Evolutionary conservation across 2,329 filamentous ascomycete genomes (phyloP).

Genomic region (Colletotrichum sp.): DNA sequence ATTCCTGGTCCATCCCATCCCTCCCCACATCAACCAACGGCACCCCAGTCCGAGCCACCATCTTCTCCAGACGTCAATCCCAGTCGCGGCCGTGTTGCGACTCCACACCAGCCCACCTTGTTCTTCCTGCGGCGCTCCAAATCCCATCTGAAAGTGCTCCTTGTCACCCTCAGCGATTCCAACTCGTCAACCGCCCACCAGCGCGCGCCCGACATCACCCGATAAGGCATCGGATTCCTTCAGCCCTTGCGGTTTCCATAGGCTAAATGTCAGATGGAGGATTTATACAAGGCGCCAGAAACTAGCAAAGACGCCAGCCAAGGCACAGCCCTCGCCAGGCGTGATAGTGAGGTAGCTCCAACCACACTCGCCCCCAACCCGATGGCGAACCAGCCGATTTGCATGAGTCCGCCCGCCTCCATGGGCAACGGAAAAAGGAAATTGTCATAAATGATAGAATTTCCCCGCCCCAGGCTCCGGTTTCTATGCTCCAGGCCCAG

Average conservation of each 20-base stretch:
- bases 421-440: background rate
- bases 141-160: background rate
- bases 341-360: background rate
- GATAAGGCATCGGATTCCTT: constrained; percentile 5
- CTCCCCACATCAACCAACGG: background rate
- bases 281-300: background rate
- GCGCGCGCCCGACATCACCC: constrained; percentile 2
- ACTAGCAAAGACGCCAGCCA: background rate
- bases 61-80: background rate
- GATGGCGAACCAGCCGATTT: background rate
- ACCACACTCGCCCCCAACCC: background rate
- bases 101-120: background rate
- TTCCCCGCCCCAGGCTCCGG: background rate
- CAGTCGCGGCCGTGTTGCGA: background rate
- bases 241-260: background rate
- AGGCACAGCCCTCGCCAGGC: background rate
- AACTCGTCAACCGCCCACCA: background rate
- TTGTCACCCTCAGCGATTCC: background rate
- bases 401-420: background rate
- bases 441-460: constrained; percentile 7
- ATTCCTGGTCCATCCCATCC: background rate
- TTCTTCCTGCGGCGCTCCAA: background rate
- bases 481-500: background rate
- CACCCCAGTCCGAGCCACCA: background rate
- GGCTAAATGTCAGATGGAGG: background rate